A percentile compares a stretch with the other conserved stretches of the same genome.
Evolutionary conservation across 1,284 basidiomycete genomes (phyloP).

Genomic region (Heterobasidion parviporum): DNA sequence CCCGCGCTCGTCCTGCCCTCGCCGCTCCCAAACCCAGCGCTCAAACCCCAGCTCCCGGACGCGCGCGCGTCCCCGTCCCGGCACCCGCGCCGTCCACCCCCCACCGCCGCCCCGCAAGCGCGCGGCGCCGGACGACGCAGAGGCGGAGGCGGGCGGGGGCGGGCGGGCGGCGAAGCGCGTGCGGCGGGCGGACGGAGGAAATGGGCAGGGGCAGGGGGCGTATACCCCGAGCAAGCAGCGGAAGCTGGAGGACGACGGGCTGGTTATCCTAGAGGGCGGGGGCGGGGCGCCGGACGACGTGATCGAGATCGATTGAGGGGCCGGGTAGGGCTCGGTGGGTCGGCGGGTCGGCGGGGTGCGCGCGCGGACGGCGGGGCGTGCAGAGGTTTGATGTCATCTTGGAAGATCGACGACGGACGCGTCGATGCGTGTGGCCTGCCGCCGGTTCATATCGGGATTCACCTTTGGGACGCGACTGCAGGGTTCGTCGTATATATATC

Average conservation of each 20-base stretch:
- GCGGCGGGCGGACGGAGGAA: constrained; percentile 18
- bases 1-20: constrained; percentile 52
- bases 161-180: constrained; percentile 35
- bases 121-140: constrained; percentile 45
- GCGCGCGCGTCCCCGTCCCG: constrained; percentile 30
- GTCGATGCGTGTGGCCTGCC: too few relatives aligned
- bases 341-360: too few relatives aligned
- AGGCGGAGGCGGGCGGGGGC: constrained; percentile 40
- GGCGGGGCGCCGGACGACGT: constrained; percentile 45
- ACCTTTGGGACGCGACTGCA: too few relatives aligned
- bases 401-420: too few relatives aligned
- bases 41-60: constrained; percentile 30
- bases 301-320: constrained; percentile 39
- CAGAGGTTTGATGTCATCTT: too few relatives aligned
- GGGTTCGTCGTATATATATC: too few relatives aligned
- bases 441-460: too few relatives aligned
- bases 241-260: constrained; percentile 61
- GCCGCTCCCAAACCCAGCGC: constrained; percentile 48
- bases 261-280: constrained; percentile 55
- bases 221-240: constrained; percentile 56
- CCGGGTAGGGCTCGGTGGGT: too few relatives aligned
- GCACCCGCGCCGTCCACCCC: constrained; percentile 27
- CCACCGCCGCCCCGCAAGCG: constrained; percentile 46
- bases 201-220: constrained; percentile 2
- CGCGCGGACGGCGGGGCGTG: too few relatives aligned